Base-by-base conservation (phyloP, 2,329 filamentous ascomycete genomes). In the Hawksworthiomyces lignivorus region DNA sequence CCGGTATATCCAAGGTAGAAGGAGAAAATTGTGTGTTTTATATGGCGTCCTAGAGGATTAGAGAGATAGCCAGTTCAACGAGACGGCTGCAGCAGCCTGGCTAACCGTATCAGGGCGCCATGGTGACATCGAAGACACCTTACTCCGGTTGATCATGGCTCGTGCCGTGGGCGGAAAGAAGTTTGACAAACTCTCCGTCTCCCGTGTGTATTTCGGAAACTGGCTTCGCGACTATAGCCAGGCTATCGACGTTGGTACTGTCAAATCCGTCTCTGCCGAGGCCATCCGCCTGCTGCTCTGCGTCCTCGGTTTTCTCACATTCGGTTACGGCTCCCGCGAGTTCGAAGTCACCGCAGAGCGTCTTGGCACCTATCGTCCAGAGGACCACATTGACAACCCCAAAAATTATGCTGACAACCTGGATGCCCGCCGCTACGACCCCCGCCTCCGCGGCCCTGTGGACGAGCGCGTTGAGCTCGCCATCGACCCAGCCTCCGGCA, bases 151-250 rank as follows among this genome's bases (percentile, higher is more conserved):
- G 43, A 49, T 65, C 36, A 76, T 83, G 59, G 77, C 80, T 32
- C 71, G 73, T 46, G 71, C 73, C 28, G 78, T 77, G 17, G 67
- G 67, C 49, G 76, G 76, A 48, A 88, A 89, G 69, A 94, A 89
- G 57, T 95, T 94, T 65, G 79, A 76, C 69, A 92, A 92, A 68
- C 77, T 94, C 56, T 84, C 82, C 57, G 84, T 95, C 48, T 85
- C 89, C 50, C 79, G 88, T 47, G 85, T 94, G 49, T 96, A 96
- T 69, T 96, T 96, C 67, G 89, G 89, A 50, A 96, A 95, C 69
- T 95, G 89, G 89, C 77, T 95, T 26, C 78, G 75, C 46, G 89
- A 96, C 64, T 96, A 96, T 64, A 92, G 85, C 40, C 89, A 96
- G 63, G 89, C 88, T 47, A 85, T 95, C 54, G 89, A 96, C 61